Evolutionary conservation across 495 filamentous ascomycete genomes (phyloP), one percentile per base, ranked within the genome.

Genomic region (Pseudevernia furfuracea): DNA sequence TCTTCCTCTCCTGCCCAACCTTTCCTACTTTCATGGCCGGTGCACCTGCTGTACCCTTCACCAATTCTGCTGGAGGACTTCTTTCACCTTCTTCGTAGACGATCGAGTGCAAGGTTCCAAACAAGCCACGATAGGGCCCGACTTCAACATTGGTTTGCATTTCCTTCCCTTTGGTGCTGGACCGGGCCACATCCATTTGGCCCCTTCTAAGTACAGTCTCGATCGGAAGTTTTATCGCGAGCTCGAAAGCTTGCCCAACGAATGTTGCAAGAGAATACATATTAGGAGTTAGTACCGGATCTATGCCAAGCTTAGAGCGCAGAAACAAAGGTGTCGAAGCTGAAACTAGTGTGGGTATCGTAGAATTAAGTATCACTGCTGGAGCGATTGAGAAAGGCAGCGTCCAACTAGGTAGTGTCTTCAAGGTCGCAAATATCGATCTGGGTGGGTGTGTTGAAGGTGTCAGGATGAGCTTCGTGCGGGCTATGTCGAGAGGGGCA

Each of bases 121-220:
- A 71, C 6, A 96, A 78, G 7, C 95, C 94, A 25, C 82, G 80
- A 75, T 96, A 98, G 1, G 84, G 82, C 0, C 88, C 90, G 0
- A 85, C 73, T 4, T 83, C 82, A 1, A 97, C 86, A 36, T 96
- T 84, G 0, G 89, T 92, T 68, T 88, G 84, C 65, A 91, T 74
- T 28, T 82, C 77, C 1, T 76, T 69, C 36, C 76, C 73, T 65
- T 74, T 76, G 19, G 66, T 70, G 11, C 48, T 59, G 39, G 48
- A 52, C 30, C 38, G 38, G 23, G 60, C 65, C 1, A 89, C 86
- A 10, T 84, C 80, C 57, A 92, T 87, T 73, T 97, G 94, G 1
- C 89, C 94, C 60, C 94, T 82, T 19, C 94, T 85, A 10, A 97
- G 82, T 14, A 96, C 89, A 4, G 94, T 97, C 71, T 98, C 94